Evolutionary conservation across 352 stramenopile species (phyloP).

Genomic region (Saprolegnia diclina): DNA sequence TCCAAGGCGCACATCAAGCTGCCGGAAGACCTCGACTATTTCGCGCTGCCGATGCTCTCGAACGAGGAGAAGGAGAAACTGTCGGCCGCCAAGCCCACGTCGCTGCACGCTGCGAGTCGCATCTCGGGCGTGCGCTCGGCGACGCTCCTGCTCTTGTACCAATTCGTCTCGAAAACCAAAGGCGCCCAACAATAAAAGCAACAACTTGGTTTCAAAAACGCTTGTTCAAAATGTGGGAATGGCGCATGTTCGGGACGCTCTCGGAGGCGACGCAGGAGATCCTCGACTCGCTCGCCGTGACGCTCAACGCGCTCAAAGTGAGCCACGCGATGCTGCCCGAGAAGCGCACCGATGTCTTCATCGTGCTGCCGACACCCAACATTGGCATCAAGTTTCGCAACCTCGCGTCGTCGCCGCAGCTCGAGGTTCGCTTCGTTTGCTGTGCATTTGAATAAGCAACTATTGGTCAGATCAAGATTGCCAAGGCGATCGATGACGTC

Average conservation of each 20-base stretch:
- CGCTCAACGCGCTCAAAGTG: conserved; percentile 22
- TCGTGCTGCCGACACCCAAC: conserved; percentile 24
- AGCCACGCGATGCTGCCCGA: conserved; percentile 23
- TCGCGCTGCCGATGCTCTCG: conserved; percentile 90
- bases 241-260: conserved; percentile 17
- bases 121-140: conserved; percentile 87
- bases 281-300: conserved; percentile 15
- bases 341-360: conserved; percentile 17
- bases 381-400: conserved; percentile 28
- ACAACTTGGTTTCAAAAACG: conserved; percentile 27
- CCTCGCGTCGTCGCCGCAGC: conserved; percentile 8
- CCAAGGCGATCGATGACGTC: conserved; percentile 20
- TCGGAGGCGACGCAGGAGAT: conserved; percentile 12
- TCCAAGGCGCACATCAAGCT: conserved; percentile 92
- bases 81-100: conserved; percentile 70
- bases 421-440: conserved; percentile 13
- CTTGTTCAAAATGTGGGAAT: conserved; percentile 21
- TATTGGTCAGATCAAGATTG: conserved; percentile 23
- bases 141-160: conserved; percentile 69
- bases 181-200: conserved; percentile 30
- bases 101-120: conserved; percentile 92
- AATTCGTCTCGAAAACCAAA: conserved; percentile 53
- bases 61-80: conserved; percentile 96
- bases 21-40: conserved; percentile 91
- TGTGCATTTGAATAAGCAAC: too few species aligned